Conservation (phyloP, 1,284 basidiomycete genomes). For the Baeospora myosura region DNA sequence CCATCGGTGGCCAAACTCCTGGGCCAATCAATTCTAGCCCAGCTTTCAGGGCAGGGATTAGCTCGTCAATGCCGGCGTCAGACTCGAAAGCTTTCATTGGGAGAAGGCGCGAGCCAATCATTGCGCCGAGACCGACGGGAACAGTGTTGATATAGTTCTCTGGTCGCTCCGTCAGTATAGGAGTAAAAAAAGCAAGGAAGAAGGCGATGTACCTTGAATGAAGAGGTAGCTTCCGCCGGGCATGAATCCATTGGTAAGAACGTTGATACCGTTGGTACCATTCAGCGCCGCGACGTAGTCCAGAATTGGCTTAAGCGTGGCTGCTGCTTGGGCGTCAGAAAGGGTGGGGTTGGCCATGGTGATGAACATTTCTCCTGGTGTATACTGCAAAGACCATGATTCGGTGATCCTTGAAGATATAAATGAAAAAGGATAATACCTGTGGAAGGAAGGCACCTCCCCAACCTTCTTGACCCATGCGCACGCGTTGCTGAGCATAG, state of each 20-base stretch:
- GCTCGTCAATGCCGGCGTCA: conserved; percentile 27
- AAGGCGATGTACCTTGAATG: neutral
- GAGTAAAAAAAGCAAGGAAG: too few species aligned
- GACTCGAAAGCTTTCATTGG: conserved; percentile 24
- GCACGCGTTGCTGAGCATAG: conserved; percentile 21
- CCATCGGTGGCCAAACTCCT: too few species aligned
- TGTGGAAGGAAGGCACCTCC: conserved; percentile 19
- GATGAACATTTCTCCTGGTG: neutral
- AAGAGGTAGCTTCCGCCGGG: neutral
- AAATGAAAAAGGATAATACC: neutral
- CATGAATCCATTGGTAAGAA: neutral
- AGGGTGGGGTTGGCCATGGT: neutral
- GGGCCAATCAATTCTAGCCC: conserved; percentile 16
- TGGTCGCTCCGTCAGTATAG: too few species aligned
- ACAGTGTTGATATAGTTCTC: too few species aligned
- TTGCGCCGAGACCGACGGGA: conserved; percentile 26
- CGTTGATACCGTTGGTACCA: neutral
- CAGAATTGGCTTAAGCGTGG: neutral
- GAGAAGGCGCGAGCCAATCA: conserved; percentile 32
- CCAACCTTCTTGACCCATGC: conserved; percentile 31
- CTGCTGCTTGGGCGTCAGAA: neutral
- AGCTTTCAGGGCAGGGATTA: conserved; percentile 22
- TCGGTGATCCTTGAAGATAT: neutral
- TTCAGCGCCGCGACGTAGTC: neutral
- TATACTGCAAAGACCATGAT: neutral